A percentile compares a stretch with the other conserved stretches of the same genome.
phyloP scores from a whole-genome alignment of 768 basidiomycete genomes.

The Rhizopogon vinicolor region DNA sequence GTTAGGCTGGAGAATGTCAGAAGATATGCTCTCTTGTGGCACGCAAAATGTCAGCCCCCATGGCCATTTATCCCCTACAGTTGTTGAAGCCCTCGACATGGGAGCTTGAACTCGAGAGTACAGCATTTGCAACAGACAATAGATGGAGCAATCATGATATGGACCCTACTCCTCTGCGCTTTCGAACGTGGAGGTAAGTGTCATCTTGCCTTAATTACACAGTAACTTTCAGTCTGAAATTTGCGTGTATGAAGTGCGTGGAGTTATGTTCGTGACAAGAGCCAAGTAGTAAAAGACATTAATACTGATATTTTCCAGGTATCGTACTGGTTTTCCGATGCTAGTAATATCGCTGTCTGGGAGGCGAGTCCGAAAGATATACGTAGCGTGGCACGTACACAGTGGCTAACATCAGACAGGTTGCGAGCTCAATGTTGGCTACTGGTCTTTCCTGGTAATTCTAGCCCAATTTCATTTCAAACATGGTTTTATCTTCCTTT shows the following conservation, averaged over 20 bases:
- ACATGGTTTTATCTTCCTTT: not conserved
- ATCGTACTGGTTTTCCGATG: conserved; percentile 28
- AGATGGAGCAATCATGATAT: conserved; percentile 73
- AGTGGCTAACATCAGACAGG: conserved; percentile 1
- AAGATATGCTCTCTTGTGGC: too few relatives aligned
- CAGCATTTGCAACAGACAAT: conserved; percentile 52
- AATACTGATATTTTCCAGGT: conserved; percentile 16
- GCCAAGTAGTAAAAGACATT: conserved; percentile 20
- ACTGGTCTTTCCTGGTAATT: conserved; percentile 64
- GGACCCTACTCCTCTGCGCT: conserved; percentile 61
- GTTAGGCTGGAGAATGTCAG: too few relatives aligned
- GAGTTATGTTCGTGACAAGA: conserved; percentile 64
- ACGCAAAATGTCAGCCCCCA: not conserved
- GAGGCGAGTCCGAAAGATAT: conserved; percentile 19
- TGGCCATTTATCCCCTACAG: conserved; percentile 1
- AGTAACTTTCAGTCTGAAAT: not conserved
- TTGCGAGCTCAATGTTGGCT: conserved; percentile 72
- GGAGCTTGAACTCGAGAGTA: conserved; percentile 46
- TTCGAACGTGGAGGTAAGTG: conserved; percentile 54
- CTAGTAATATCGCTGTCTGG: conserved; percentile 40
- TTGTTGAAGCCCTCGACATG: conserved; percentile 34
- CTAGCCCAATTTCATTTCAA: not conserved
- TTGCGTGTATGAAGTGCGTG: conserved; percentile 29
- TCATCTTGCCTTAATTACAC: not conserved
- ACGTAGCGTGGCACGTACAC: not conserved